A percentile compares a stretch with the other conserved stretches of the same genome.
Evolutionary conservation across 140 eudicot genomes (phyloP).

Genomic region (Anethum foeniculum): DNA sequence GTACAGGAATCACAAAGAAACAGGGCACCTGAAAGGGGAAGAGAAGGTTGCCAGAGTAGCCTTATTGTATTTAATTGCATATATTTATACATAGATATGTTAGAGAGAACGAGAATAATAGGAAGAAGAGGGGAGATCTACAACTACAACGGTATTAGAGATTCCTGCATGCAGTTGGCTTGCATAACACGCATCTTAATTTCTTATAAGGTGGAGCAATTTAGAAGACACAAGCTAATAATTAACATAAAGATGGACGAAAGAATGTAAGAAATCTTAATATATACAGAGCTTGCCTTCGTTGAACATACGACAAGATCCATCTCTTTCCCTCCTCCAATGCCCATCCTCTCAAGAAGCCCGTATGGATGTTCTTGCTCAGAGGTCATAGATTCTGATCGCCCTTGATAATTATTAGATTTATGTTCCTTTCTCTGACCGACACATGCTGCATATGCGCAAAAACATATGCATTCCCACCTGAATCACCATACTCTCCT

Average conservation of each 20-base stretch:
- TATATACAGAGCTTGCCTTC: conserved; percentile 39
- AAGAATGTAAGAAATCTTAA: not conserved
- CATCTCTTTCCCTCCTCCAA: conserved; percentile 87
- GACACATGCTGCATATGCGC: conserved; percentile 37
- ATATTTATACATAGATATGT: no score
- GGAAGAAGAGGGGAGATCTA: no score
- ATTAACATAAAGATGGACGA: conserved; percentile 3
- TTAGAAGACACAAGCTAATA: not conserved
- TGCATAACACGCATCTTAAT: not conserved
- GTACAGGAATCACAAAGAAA: no score
- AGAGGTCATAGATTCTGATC: conserved; percentile 26
- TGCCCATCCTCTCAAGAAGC: no score
- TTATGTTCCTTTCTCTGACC: conserved; percentile 46
- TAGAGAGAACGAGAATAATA: no score
- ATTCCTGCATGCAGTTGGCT: no score
- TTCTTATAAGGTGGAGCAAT: not conserved
- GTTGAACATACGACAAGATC: conserved; percentile 50
- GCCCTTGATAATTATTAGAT: conserved; percentile 34
- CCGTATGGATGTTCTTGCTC: conserved; percentile 38
- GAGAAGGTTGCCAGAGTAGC: no score
- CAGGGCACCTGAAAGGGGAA: no score
- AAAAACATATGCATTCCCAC: conserved; percentile 32
- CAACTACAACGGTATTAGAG: no score
- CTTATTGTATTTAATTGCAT: no score
- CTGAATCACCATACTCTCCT: conserved; percentile 38